phyloP scores from a whole-genome alignment of 2,329 filamentous ascomycete species.

The Incumbomyces delicatus region DNA sequence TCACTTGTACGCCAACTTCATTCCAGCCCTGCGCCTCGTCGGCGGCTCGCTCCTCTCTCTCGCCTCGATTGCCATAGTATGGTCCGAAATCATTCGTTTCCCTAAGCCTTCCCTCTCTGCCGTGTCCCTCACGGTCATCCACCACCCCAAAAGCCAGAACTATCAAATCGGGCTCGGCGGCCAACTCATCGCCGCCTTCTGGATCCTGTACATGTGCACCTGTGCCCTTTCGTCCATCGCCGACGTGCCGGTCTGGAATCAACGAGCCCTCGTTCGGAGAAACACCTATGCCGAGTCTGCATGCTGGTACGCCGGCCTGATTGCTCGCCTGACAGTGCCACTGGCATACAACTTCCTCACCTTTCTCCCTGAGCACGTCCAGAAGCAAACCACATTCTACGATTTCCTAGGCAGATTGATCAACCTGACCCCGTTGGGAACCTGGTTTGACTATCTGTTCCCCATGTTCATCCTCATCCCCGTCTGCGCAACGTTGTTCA shows the following conservation, averaged over 20 bases:
- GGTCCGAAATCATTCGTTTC: slow-evolving; percentile 88
- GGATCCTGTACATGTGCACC: slow-evolving; percentile 94
- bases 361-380: slow-evolving; percentile 65
- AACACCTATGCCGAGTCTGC: slow-evolving; percentile 90
- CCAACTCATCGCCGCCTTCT: slow-evolving; percentile 71
- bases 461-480: slow-evolving; percentile 80
- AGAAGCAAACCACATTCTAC: slow-evolving; percentile 74
- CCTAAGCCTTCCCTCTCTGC: slow-evolving; percentile 66
- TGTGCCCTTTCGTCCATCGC: slow-evolving; percentile 80
- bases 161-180: slow-evolving; percentile 76
- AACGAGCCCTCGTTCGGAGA: slow-evolving; percentile 75
- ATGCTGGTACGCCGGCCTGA: slow-evolving; percentile 90
- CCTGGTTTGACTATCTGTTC: slow-evolving; percentile 79
- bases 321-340: slow-evolving; percentile 85
- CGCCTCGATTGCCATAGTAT: slow-evolving; percentile 75
- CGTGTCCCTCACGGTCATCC: slow-evolving; percentile 48
- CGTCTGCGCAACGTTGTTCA: slow-evolving; percentile 76
- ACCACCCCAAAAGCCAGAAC: slow-evolving; percentile 60
- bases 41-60: slow-evolving; percentile 59
- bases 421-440: slow-evolving; percentile 69
- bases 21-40: slow-evolving; percentile 58
- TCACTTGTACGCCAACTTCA: slow-evolving; percentile 60
- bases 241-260: slow-evolving; percentile 95
- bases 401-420: slow-evolving; percentile 74
- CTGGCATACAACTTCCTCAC: slow-evolving; percentile 95